A percentile compares a stretch with the other conserved stretches of the same genome.
phyloP scores from a whole-genome alignment of 2,329 filamentous ascomycete species.

The Emericellopsis cladophorae region DNA sequence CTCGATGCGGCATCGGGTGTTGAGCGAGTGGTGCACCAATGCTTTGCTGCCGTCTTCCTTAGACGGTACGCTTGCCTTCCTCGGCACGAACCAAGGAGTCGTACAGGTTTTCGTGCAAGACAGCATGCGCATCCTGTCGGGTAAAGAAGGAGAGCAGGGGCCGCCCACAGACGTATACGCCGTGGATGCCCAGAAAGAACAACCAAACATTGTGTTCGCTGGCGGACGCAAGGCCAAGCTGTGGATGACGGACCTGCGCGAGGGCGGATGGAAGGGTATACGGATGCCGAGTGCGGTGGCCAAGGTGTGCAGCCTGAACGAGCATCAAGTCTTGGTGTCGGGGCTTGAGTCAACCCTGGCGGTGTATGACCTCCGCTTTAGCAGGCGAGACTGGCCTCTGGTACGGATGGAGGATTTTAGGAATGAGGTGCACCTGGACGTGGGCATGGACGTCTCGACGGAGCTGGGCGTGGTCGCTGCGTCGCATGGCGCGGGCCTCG shows the following conservation, averaged over 20 bases:
- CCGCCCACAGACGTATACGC: not conserved
- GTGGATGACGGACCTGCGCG: not conserved
- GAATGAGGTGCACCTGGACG: slow-evolving; percentile 39
- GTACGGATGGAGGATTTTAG: slow-evolving; percentile 34
- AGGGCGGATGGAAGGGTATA: slow-evolving; percentile 2
- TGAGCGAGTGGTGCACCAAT: too few species aligned
- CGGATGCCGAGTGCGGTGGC: slow-evolving; percentile 28
- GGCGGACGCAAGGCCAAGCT: not conserved
- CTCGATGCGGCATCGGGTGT: too few species aligned
- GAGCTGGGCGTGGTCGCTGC: slow-evolving; percentile 36
- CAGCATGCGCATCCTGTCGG: not conserved
- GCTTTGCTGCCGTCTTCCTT: too few species aligned
- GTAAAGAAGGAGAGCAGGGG: not conserved
- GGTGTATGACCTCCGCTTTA: slow-evolving; percentile 44
- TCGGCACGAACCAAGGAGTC: not conserved
- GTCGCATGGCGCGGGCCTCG: slow-evolving; percentile 33
- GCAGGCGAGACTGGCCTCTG: slow-evolving; percentile 18
- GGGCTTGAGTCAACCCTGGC: slow-evolving; percentile 35
- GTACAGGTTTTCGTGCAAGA: not conserved
- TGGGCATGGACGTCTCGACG: slow-evolving; percentile 15
- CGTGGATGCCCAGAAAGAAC: not conserved
- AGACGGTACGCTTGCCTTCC: not conserved
- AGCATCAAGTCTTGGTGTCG: slow-evolving; percentile 37
- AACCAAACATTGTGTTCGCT: not conserved
- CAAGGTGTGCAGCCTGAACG: slow-evolving; percentile 34